Evolutionary conservation across 495 filamentous ascomycete genomes (phyloP).

Genomic region (Hypoxylon crocopeplum): DNA sequence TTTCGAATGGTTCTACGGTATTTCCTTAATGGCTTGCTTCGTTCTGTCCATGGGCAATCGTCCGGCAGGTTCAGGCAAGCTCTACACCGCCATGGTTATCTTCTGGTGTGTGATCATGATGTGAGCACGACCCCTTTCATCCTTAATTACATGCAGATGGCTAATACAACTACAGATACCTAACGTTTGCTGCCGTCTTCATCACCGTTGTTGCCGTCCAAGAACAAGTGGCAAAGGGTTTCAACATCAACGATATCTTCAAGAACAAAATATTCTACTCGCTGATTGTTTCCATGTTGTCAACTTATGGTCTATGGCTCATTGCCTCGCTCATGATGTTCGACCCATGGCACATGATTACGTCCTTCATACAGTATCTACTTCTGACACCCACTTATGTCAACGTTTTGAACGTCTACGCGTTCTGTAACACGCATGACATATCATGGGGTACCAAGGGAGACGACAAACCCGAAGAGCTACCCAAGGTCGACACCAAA

Average conservation of each 20-base stretch:
- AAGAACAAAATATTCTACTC: conserved; percentile 91
- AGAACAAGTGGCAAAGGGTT: conserved; percentile 65
- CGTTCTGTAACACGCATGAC: conserved; percentile 97
- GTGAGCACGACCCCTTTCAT: conserved; percentile 49
- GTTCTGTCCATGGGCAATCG: conserved; percentile 94
- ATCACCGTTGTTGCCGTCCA: conserved; percentile 90
- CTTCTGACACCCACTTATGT: conserved; percentile 94
- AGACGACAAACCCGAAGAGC: conserved; percentile 85
- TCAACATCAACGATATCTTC: conserved; percentile 75
- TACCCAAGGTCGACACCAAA: conserved; percentile 82
- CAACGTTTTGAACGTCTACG: conserved; percentile 96
- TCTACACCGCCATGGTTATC: conserved; percentile 95
- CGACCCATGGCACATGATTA: conserved; percentile 99
- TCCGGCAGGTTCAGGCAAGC: conserved; percentile 89
- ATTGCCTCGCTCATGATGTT: conserved; percentile 92
- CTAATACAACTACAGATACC: conserved; percentile 63
- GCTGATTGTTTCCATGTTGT: conserved; percentile 86
- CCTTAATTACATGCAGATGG: not conserved
- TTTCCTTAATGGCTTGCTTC: conserved; percentile 91
- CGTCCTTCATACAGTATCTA: conserved; percentile 94
- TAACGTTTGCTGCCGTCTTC: conserved; percentile 93
- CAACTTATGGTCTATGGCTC: conserved; percentile 95
- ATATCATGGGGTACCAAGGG: conserved; percentile 98
- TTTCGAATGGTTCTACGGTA: conserved; percentile 96
- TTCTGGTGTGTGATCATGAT: conserved; percentile 97